phyloP scores from a whole-genome alignment of 106 monocot species.

The Allium sativum region DNA sequence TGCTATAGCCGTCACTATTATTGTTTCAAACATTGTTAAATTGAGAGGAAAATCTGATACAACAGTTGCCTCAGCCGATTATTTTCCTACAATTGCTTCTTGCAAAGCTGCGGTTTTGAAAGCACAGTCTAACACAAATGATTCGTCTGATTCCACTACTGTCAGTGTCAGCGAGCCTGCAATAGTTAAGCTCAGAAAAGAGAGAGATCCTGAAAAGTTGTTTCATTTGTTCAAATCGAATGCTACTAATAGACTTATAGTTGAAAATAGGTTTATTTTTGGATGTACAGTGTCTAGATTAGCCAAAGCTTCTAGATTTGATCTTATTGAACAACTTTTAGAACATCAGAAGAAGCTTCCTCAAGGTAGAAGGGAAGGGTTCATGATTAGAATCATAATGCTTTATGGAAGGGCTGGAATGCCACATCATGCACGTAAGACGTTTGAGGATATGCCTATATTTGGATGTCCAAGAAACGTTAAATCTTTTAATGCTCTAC shows the following conservation, averaged over 20 bases:
- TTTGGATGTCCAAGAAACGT: slow-evolving; percentile 52
- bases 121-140: not conserved
- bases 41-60: slow-evolving; percentile 26
- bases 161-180: slow-evolving; percentile 34
- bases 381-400: slow-evolving; percentile 59
- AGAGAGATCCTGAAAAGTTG: slow-evolving; percentile 72
- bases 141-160: not conserved
- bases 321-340: slow-evolving; percentile 71
- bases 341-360: slow-evolving; percentile 76
- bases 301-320: slow-evolving; percentile 51
- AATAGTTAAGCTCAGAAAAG: slow-evolving; percentile 53
- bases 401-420: slow-evolving; percentile 79
- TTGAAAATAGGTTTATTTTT: slow-evolving; percentile 82
- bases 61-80: slow-evolving; percentile 20
- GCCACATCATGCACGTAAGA: slow-evolving; percentile 57
- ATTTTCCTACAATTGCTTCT: slow-evolving; percentile 52
- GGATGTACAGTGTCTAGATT: slow-evolving; percentile 68
- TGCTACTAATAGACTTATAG: slow-evolving; percentile 57
- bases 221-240: slow-evolving; percentile 58
- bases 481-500: slow-evolving; percentile 84
- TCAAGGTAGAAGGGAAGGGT: slow-evolving; percentile 80
- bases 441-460: slow-evolving; percentile 62
- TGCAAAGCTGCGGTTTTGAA: slow-evolving; percentile 38
- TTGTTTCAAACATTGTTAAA: slow-evolving; percentile 51
- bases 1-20: slow-evolving; percentile 54